A percentile compares a stretch with the other conserved stretches of the same genome.
These are phyloP conservation scores for Boletus tomentosulus DNA, from an alignment of 768 basidiomycete genomes.

Conservation along the genomic window DNA sequence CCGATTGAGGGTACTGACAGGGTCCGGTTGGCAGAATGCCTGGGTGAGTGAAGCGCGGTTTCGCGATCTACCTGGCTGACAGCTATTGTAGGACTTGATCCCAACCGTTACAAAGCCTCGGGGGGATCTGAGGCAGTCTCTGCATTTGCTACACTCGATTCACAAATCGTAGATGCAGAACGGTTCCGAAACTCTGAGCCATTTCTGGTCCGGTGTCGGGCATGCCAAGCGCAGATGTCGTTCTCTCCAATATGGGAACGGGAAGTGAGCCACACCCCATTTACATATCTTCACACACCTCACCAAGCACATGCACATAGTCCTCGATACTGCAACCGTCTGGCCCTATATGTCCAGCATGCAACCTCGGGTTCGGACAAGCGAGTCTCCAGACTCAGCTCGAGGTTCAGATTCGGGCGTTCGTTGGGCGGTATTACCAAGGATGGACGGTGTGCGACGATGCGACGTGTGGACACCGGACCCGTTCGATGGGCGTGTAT, in stretches of 20 bases:
- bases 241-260: slow-evolving; percentile 60
- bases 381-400: slow-evolving; percentile 80
- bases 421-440: slow-evolving; percentile 81
- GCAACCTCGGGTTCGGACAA: slow-evolving; percentile 46
- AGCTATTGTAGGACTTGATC: slow-evolving; percentile 47
- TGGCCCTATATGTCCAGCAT: slow-evolving; percentile 71
- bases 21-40: slow-evolving; percentile 87
- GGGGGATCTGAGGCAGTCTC: slow-evolving; percentile 50
- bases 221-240: slow-evolving; percentile 56
- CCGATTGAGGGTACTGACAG: slow-evolving; percentile 95
- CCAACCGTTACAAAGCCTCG: slow-evolving; percentile 48
- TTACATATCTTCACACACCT: not conserved
- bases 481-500: slow-evolving; percentile 93
- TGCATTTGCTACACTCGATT: slow-evolving; percentile 77
- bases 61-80: not conserved
- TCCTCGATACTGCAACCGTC: slow-evolving; percentile 57
- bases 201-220: slow-evolving; percentile 71
- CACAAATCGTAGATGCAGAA: slow-evolving; percentile 82
- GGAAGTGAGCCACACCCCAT: slow-evolving; percentile 38
- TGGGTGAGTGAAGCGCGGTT: slow-evolving; percentile 51
- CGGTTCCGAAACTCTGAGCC: slow-evolving; percentile 76
- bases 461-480: slow-evolving; percentile 72
- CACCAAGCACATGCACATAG: slow-evolving; percentile 35
- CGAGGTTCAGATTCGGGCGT: slow-evolving; percentile 77
- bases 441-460: slow-evolving; percentile 89